phyloP scores from a whole-genome alignment of 2,329 filamentous ascomycete genomes.

The Penicillium sp. region DNA sequence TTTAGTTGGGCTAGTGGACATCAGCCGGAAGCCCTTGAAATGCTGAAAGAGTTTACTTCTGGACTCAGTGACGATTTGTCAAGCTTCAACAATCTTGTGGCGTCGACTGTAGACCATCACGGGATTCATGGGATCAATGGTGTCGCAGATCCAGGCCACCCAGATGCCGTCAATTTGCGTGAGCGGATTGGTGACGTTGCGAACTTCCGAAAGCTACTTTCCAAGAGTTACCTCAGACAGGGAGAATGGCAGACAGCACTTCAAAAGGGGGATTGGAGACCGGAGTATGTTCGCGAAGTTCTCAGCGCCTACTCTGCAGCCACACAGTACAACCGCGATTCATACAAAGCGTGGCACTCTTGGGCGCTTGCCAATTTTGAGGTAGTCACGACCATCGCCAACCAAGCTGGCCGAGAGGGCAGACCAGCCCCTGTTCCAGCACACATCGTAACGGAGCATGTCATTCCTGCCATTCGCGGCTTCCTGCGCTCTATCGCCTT shows the following conservation, averaged over 20 bases:
- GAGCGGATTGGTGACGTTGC: constrained; percentile 46
- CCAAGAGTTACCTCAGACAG: constrained; percentile 92
- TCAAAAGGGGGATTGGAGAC: constrained; percentile 82
- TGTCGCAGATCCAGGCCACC: constrained; percentile 37
- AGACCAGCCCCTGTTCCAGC: constrained; percentile 51
- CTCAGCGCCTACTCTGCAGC: constrained; percentile 85
- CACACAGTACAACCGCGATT: constrained; percentile 86
- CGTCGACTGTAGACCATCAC: constrained; percentile 35
- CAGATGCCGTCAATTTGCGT: constrained; percentile 36
- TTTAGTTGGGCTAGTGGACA: constrained; percentile 85
- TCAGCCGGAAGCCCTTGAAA: constrained; percentile 57
- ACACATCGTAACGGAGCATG: constrained; percentile 71
- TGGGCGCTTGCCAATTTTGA: constrained; percentile 99
- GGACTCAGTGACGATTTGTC: constrained; percentile 55
- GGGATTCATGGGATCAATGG: constrained; percentile 48
- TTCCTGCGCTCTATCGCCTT: constrained; percentile 97
- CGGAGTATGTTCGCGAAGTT: constrained; percentile 79
- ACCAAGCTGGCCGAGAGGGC: constrained; percentile 57
- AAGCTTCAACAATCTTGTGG: constrained; percentile 39
- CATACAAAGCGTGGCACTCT: constrained; percentile 99
- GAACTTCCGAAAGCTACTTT: constrained; percentile 65
- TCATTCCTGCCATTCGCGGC: constrained; percentile 87
- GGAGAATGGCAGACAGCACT: constrained; percentile 91
- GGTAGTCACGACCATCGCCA: constrained; percentile 76
- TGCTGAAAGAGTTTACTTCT: constrained; percentile 57